phyloP scores from a whole-genome alignment of 345 rosid species.

The Brassica incana region DNA sequence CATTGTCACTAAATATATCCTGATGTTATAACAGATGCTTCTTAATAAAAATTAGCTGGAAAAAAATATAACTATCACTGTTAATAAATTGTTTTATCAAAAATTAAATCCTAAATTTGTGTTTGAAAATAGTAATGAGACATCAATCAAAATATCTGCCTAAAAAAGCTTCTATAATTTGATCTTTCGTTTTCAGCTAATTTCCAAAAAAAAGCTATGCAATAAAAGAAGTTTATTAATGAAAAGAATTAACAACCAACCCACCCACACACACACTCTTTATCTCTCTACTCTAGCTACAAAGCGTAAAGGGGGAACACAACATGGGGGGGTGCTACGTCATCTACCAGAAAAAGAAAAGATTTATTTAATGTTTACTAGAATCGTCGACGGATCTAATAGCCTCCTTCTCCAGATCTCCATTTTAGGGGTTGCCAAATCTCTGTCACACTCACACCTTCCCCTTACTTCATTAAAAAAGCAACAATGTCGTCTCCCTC shows the following conservation, averaged over 20 bases:
- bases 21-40: too few relatives aligned
- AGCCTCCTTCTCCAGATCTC: slow-evolving; percentile 8
- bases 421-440: background rate
- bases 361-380: background rate
- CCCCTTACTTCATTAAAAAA: background rate
- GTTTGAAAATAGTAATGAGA: background rate
- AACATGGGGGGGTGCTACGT: slow-evolving; percentile 10
- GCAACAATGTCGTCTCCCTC: slow-evolving; percentile 19
- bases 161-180: background rate
- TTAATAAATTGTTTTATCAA: too few relatives aligned
- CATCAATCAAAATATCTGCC: background rate
- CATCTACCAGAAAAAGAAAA: background rate
- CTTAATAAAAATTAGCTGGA: too few relatives aligned
- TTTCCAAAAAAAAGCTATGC: too few relatives aligned
- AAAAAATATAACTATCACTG: too few relatives aligned
- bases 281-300: background rate
- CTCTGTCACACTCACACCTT: background rate
- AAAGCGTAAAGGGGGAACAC: background rate
- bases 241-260: background rate
- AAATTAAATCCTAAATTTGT: too few relatives aligned
- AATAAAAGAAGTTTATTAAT: background rate
- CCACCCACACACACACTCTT: background rate
- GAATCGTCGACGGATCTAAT: slow-evolving; percentile 11
- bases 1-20: too few relatives aligned
- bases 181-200: background rate